These are phyloP conservation scores for Vitellaria paradoxa DNA, from an alignment of 179 eudicot species.

Conservation along the genomic window DNA sequence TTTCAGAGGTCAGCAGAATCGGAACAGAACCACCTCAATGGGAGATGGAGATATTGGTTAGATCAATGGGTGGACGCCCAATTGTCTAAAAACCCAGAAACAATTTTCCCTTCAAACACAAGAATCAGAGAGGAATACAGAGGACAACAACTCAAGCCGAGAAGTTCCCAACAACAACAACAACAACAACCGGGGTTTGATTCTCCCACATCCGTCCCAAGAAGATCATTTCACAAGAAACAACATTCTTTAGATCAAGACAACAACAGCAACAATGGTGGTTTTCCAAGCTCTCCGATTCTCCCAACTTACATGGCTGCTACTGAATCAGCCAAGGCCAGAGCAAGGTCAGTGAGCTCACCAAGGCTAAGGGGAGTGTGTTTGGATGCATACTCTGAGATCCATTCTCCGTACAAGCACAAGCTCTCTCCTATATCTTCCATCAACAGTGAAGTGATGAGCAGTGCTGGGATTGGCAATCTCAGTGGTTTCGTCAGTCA, in stretches of 20 bases:
- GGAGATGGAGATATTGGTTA: constrained; percentile 51
- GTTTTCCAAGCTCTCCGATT: constrained; percentile 32
- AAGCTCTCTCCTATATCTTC: constrained; percentile 66
- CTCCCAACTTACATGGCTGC: constrained; percentile 84
- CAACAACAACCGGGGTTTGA: too few relatives aligned
- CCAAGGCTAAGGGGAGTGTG: constrained; percentile 55
- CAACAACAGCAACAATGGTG: constrained; percentile 9
- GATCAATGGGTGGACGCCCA: constrained; percentile 59
- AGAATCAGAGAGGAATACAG: constrained; percentile 22
- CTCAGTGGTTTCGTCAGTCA: constrained; percentile 25
- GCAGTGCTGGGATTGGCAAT: constrained; percentile 29
- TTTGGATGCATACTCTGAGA: constrained; percentile 57
- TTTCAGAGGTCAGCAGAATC: constrained; percentile 58
- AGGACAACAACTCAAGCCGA: constrained; percentile 20
- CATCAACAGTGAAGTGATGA: constrained; percentile 48
- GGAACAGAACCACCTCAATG: constrained; percentile 39
- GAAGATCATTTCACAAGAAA: constrained; percentile 47
- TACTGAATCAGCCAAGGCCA: constrained; percentile 75
- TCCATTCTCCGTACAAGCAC: constrained; percentile 64
- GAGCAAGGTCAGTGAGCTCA: constrained; percentile 61
- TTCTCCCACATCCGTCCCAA: constrained; percentile 23
- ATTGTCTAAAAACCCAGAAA: constrained; percentile 25
- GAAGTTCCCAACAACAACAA: constrained; percentile 11
- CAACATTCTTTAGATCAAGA: constrained; percentile 36
- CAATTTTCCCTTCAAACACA: constrained; percentile 16